Conservation (phyloP, 176 grass and related monocot species). For the Juncus effusus region DNA sequence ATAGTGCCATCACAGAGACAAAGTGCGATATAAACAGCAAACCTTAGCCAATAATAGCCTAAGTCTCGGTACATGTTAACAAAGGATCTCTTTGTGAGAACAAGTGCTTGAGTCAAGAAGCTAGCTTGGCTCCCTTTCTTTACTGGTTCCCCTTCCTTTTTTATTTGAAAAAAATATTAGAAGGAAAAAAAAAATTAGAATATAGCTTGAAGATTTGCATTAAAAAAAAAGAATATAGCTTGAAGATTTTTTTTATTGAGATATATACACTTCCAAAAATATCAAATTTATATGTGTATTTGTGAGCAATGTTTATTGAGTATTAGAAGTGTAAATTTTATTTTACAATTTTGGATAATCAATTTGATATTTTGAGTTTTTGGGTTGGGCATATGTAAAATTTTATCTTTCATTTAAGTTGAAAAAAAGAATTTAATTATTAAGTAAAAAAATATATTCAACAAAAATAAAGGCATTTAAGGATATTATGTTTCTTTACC, state of each 20-base stretch:
- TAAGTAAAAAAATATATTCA: too few relatives aligned
- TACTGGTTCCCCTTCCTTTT: conserved; percentile 1
- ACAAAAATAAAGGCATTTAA: background rate
- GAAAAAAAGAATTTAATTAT: too few relatives aligned
- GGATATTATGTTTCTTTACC: conserved; percentile 17
- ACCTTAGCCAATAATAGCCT: conserved; percentile 91
- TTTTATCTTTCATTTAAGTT: too few relatives aligned
- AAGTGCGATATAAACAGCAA: conserved; percentile 62
- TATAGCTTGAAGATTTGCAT: background rate
- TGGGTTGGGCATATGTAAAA: too few relatives aligned
- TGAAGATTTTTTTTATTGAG: too few relatives aligned
- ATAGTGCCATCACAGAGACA: conserved; percentile 78
- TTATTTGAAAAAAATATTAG: background rate
- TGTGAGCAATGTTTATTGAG: too few relatives aligned
- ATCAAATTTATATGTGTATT: too few relatives aligned
- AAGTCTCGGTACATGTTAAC: conserved; percentile 95
- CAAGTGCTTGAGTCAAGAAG: conserved; percentile 56
- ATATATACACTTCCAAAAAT: too few relatives aligned
- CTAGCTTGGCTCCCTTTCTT: conserved; percentile 34
- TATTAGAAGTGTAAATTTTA: too few relatives aligned
- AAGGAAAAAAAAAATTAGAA: background rate
- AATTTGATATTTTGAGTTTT: too few relatives aligned
- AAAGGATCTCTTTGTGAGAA: conserved; percentile 83
- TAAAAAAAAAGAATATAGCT: background rate
- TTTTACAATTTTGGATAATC: too few relatives aligned